Conservation (phyloP, 306 rosid species). For the Trifolium subterraneum region DNA sequence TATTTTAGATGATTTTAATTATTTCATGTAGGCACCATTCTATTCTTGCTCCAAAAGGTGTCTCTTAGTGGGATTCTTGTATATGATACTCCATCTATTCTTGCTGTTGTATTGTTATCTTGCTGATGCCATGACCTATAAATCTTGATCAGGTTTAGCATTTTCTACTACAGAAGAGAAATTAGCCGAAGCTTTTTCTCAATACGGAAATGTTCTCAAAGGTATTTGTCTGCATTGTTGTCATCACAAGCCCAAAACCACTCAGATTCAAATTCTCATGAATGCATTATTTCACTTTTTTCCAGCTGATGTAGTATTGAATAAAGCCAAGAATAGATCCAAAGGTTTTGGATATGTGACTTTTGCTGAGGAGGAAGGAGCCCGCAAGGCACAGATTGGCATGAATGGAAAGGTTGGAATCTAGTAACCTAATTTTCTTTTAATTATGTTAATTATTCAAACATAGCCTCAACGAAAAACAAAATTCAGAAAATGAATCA, state of each 20-base stretch:
- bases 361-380: conserved; percentile 48
- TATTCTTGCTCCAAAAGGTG: background rate
- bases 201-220: conserved; percentile 37
- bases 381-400: conserved; percentile 35
- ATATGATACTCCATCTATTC: too few relatives aligned
- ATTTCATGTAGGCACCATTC: background rate
- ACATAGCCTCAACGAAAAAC: background rate
- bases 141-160: conserved; percentile 43
- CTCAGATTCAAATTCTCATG: background rate
- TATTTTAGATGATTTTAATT: background rate
- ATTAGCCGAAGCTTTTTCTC: conserved; percentile 41
- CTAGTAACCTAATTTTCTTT: background rate
- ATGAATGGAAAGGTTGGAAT: conserved; percentile 44
- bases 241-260: conserved; percentile 3
- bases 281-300: conserved; percentile 15
- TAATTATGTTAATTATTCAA: background rate
- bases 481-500: conserved; percentile 18
- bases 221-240: conserved; percentile 24
- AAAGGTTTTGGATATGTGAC: conserved; percentile 49
- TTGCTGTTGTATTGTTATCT: background rate
- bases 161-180: conserved; percentile 45
- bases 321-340: conserved; percentile 40
- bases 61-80: background rate
- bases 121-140: background rate
- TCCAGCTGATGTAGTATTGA: conserved; percentile 41